Evolutionary conservation across 768 basidiomycete species (phyloP).

Genomic region (Tylopilus rubrobrunneus): DNA sequence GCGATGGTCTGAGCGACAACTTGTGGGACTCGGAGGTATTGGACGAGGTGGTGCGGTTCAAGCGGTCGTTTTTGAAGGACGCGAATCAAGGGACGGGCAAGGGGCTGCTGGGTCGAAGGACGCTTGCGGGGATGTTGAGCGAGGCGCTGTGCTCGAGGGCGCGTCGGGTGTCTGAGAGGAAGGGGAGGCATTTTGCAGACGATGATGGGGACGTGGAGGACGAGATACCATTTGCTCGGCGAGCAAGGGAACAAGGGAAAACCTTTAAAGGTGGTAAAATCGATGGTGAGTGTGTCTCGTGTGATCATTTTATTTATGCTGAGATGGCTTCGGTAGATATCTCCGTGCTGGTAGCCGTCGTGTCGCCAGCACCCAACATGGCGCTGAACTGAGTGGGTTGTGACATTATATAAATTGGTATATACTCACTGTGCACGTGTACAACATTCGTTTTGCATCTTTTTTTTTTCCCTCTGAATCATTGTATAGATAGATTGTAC

Average conservation of each 20-base stretch:
- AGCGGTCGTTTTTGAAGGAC: constrained; percentile 34
- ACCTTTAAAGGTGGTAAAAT: constrained; percentile 77
- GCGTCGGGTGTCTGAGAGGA: constrained; percentile 58
- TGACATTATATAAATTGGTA: constrained; percentile 6
- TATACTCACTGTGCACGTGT: constrained; percentile 21
- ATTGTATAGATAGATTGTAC: constrained; percentile 27
- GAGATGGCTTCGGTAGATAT: constrained; percentile 42
- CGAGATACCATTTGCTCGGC: constrained; percentile 82
- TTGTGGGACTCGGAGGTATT: constrained; percentile 86
- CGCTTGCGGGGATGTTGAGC: constrained; percentile 66
- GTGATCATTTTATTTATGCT: background rate
- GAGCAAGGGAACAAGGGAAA: constrained; percentile 71
- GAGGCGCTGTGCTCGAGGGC: constrained; percentile 83
- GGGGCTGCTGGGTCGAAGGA: constrained; percentile 41
- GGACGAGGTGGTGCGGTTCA: constrained; percentile 71
- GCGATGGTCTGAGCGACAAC: constrained; percentile 82
- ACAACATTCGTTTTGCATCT: constrained; percentile 20
- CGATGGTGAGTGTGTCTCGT: constrained; percentile 54
- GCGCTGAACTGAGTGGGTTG: constrained; percentile 13
- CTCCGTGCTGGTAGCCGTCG: constrained; percentile 62
- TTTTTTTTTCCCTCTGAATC: background rate
- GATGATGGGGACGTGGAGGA: constrained; percentile 31
- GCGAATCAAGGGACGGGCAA: constrained; percentile 10
- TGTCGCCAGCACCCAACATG: constrained; percentile 42
- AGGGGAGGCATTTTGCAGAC: constrained; percentile 20